phyloP scores from a whole-genome alignment of 2,329 filamentous ascomycete species.

The Nothophaeocryptopus gaeumannii region DNA sequence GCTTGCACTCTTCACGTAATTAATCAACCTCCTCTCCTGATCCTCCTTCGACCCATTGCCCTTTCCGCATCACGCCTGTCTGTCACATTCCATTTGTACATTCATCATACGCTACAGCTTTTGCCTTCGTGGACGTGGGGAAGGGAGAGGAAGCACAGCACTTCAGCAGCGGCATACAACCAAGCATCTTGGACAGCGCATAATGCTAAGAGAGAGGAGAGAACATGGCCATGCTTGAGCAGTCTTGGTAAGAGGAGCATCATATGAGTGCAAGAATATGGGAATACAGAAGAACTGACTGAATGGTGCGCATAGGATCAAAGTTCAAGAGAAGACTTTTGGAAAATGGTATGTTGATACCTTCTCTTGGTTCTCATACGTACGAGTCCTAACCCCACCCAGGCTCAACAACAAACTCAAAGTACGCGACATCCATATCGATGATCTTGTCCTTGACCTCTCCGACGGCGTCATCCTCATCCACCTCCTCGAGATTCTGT shows the following conservation, averaged over 20 bases:
- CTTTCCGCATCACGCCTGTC: no score
- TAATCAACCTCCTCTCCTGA: no score
- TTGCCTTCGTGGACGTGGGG: no score
- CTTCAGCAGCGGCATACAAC: no score
- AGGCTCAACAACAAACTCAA: conserved; percentile 94
- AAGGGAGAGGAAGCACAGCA: no score
- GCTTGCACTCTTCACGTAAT: no score
- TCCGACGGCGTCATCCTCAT: conserved; percentile 95
- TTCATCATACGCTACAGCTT: no score
- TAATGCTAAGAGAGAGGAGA: conserved; percentile 12
- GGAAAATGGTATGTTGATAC: conserved; percentile 75
- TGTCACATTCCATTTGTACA: no score
- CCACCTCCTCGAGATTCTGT: conserved; percentile 94
- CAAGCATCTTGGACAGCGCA: neutral
- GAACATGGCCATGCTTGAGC: conserved; percentile 49
- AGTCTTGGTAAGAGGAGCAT: conserved; percentile 34
- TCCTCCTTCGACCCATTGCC: no score
- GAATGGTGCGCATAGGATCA: conserved; percentile 15
- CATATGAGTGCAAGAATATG: neutral
- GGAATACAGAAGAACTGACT: conserved; percentile 5
- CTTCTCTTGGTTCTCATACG: neutral
- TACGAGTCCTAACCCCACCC: neutral
- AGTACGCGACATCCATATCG: conserved; percentile 71
- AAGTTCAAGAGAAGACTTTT: conserved; percentile 89
- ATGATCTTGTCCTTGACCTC: conserved; percentile 83